Percentiles rank a stretch among this genome's conserved stretches.
Evolutionary conservation across 2,329 filamentous ascomycete genomes (phyloP).

Genomic region (Verticillium albo-atrum): DNA sequence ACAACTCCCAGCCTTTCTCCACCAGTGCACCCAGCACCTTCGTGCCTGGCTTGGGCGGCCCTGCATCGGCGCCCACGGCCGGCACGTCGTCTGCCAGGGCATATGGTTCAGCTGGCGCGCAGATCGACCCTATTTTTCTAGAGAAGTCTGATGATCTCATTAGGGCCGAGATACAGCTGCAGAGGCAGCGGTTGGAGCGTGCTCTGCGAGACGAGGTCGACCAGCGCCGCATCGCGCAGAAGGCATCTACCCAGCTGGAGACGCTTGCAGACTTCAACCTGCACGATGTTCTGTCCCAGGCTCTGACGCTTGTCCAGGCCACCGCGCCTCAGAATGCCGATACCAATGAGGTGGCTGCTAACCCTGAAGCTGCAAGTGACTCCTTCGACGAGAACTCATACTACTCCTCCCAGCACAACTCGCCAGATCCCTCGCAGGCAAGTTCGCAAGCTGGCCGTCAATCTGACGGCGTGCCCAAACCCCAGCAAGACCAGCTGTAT

Average conservation of each 20-base stretch:
- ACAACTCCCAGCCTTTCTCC: background rate
- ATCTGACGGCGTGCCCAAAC: conserved; percentile 25
- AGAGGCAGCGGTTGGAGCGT: conserved; percentile 77
- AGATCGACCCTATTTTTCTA: conserved; percentile 78
- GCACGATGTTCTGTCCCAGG: conserved; percentile 67
- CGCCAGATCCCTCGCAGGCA: conserved; percentile 49
- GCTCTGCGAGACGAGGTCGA: conserved; percentile 73
- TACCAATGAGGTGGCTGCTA: conserved; percentile 44
- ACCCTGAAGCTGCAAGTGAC: conserved; percentile 63
- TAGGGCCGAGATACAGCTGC: conserved; percentile 74
- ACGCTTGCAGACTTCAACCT: conserved; percentile 63
- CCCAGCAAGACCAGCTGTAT: conserved; percentile 10
- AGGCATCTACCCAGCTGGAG: conserved; percentile 40
- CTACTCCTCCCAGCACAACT: conserved; percentile 92
- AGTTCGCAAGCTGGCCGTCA: conserved; percentile 44
- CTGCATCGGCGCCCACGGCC: conserved; percentile 15
- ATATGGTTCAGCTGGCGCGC: conserved; percentile 50
- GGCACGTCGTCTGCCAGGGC: conserved; percentile 31
- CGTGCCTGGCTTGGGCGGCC: conserved; percentile 17
- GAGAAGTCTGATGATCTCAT: conserved; percentile 83
- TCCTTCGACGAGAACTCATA: conserved; percentile 92
- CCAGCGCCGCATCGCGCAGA: conserved; percentile 44
- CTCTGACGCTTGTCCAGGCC: conserved; percentile 66
- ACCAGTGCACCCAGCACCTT: conserved; percentile 6
- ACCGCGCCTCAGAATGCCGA: conserved; percentile 55